Evolutionary conservation across 805 yeast genomes (phyloP), one percentile per base, ranked within the genome.

Genomic region (Metschnikowia baotianmanensis): DNA sequence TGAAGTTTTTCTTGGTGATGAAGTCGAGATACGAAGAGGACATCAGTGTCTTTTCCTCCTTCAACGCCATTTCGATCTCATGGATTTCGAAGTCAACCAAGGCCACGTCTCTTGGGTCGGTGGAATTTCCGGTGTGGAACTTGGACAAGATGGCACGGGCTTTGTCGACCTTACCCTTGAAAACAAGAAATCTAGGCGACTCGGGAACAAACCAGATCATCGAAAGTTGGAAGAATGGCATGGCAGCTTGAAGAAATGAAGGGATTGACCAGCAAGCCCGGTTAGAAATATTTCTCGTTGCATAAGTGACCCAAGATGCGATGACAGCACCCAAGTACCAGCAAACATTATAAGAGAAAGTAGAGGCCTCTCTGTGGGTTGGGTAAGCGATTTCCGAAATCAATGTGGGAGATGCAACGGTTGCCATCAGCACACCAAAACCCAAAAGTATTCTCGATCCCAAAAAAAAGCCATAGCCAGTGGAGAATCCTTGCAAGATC

Each of bases 311-410:
- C 75, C 77, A 71, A 20, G 77, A 74, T 6, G 80, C 76, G 33
- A 76, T 55, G 40, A 74, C 53, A n/a, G 78, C 77, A 33, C 82
- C 82, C 27, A 74, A 51, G 49, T 72, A 74, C 80, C 78, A 75
- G 45, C 70, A 68, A 16, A 71, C 65, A 55, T 76, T 77, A 59
- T 67, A 77, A 40, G 69, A 58, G n/a, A 77, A 64, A 3, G 54
- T 56, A 15, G 43, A 24, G 3, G 56, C 44, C 18, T 62, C 68
- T 48, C 69, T 54, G 23, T 55, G 48, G n/a, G 58, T 52, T 17
- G 82, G 82, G 49, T 61, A 76, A 2, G 80, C 58, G 16, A 76
- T 46, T 50, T 78, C 82, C 4, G 80, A 65, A 31, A 76, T 64
- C 53, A 75, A 59, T 9, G 76, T 46, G n/a, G 81, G 78, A 18